Conservation (phyloP, 805 yeast genomes). For the Hanseniaspora taiwanica region DNA sequence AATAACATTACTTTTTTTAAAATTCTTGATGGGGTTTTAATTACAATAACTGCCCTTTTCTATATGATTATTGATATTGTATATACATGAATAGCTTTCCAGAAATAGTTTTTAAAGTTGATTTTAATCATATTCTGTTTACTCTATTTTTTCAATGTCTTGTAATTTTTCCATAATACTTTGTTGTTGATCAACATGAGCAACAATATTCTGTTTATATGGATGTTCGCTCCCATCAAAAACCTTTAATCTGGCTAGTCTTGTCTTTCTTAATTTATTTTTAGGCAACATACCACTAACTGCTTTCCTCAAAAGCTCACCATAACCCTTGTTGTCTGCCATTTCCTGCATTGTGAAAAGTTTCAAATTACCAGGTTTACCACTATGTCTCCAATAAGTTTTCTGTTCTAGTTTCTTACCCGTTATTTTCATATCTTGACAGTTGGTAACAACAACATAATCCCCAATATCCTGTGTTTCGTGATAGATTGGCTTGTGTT, state of each 20-base stretch:
- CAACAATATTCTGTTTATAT: conserved; percentile 67
- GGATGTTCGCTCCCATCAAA: conserved; percentile 86
- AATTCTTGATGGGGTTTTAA: no score
- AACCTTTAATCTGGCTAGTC: conserved; percentile 75
- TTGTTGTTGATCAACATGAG: conserved; percentile 69
- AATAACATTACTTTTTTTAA: no score
- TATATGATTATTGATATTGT: no score
- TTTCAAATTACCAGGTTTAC: conserved; percentile 81
- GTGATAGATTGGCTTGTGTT: conserved; percentile 86
- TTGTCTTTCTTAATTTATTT: conserved; percentile 62
- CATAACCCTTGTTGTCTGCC: conserved; percentile 66
- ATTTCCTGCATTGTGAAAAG: conserved; percentile 70
- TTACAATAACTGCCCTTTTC: no score
- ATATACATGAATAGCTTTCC: no score
- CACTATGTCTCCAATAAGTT: conserved; percentile 79
- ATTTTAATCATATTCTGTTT: no score
- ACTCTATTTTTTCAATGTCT: background rate
- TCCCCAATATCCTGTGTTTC: conserved; percentile 82
- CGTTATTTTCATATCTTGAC: conserved; percentile 65
- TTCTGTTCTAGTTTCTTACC: conserved; percentile 76
- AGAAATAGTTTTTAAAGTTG: no score
- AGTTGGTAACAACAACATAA: conserved; percentile 92
- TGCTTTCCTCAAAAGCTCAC: conserved; percentile 76
- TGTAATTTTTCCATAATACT: conserved; percentile 26
- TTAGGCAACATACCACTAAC: conserved; percentile 95